Base-by-base conservation (phyloP, 2,329 filamentous ascomycete species). In the Monilinia polystroma region DNA sequence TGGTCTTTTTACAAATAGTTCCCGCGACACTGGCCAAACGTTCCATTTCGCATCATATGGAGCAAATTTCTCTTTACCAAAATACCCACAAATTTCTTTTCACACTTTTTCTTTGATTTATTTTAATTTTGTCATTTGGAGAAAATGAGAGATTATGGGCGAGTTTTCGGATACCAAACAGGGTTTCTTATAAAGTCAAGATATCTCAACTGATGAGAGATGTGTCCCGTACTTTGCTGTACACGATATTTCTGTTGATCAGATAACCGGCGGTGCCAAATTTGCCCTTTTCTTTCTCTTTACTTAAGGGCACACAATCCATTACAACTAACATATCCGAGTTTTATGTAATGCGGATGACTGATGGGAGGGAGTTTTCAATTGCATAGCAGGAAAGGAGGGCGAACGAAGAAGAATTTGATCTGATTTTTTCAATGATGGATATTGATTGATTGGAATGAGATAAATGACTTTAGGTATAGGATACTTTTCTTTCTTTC, bases 131-230 rank as follows among this genome's bases (percentile, higher is more conserved):
- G 49, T 49, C 23, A 32, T 56, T 32, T 35, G 43, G 4, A 32
- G 43, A 43, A 38, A 20, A 38, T 38, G 29, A 38, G 45, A 51
- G 57, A 20, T 53, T 14, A 59, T 53, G 29, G 12, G 23, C 35
- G 18, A 20, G 35, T 51, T 60, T 38, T 58, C 55, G 29, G 49
- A 60, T 23, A 51, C 38, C 32, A 49, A 23, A 60, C 56, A 45
- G 55, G 41, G 59, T 66, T 54, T 66, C 59, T 60, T 45, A 38
- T 66, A 66, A 58, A 45, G 52, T 45, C 29, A 47, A 53, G 43
- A 49, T 45, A 66, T 38, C 18, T 43, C n/a, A 38, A 38, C 43
- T 38, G 18, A 65, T 65, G 8, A 41, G 41, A 58, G 43, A 58
- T 58, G n/a, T 43, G 11, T 5, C 32, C 23, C 41, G 63, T 32